Conservation (phyloP, 257 asterid species). For the Ehretia macrophylla region DNA sequence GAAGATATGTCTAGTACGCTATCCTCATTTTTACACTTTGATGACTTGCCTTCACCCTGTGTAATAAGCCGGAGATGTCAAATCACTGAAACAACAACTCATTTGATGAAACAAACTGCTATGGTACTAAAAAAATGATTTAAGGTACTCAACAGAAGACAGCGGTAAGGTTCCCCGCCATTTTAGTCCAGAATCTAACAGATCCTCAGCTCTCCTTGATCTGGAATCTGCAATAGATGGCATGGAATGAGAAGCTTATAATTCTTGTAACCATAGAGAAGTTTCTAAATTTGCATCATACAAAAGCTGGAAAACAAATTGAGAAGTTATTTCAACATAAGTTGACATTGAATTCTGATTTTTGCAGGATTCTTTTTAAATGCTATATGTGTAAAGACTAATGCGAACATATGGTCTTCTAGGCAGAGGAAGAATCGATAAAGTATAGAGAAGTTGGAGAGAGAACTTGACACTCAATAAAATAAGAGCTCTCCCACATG, state of each 20-base stretch:
- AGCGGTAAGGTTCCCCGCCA: slow-evolving; percentile 43
- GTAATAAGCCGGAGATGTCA: slow-evolving; percentile 18
- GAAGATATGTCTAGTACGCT: slow-evolving; percentile 65
- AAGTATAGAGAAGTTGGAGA: slow-evolving; percentile 4
- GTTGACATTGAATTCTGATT: too few species aligned
- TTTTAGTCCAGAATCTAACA: slow-evolving; percentile 39
- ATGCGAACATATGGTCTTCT: neutral
- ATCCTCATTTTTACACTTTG: slow-evolving; percentile 35
- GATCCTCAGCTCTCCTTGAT: slow-evolving; percentile 31
- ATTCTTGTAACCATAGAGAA: neutral
- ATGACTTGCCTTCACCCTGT: slow-evolving; percentile 37
- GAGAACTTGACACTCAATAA: neutral
- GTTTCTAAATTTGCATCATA: neutral
- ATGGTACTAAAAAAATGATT: neutral
- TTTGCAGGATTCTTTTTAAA: too few species aligned
- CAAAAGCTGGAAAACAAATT: neutral
- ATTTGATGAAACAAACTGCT: neutral
- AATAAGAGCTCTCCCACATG: slow-evolving; percentile 2
- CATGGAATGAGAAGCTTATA: neutral
- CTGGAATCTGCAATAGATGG: slow-evolving; percentile 34
- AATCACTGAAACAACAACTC: neutral
- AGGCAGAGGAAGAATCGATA: neutral
- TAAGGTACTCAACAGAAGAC: slow-evolving; percentile 41
- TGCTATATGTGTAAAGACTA: too few species aligned
- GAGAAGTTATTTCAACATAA: too few species aligned